Percentiles rank a stretch among this genome's conserved stretches.
These are phyloP conservation scores for Globisporangium nunn DNA, from an alignment of 352 stramenopile species.

Conservation along the genomic window DNA sequence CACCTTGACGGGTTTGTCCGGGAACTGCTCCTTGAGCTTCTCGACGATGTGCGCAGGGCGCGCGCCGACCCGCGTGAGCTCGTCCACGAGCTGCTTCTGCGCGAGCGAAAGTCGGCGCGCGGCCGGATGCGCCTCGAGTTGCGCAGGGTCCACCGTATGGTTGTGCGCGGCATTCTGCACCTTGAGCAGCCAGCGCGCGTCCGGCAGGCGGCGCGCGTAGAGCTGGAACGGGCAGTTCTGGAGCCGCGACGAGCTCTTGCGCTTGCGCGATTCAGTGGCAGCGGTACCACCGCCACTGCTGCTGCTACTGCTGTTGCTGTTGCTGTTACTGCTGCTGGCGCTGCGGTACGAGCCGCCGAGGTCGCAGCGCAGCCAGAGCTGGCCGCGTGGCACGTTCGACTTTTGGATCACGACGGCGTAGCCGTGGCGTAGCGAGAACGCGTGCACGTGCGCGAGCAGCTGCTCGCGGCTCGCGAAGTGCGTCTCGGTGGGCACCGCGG, in stretches of 20 bases:
- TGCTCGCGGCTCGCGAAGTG: conserved; percentile 28
- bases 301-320: background rate
- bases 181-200: conserved; percentile 24
- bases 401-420: conserved; percentile 40
- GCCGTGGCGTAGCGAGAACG: conserved; percentile 28
- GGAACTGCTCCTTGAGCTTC: conserved; percentile 27
- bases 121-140: conserved; percentile 23
- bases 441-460: conserved; percentile 30
- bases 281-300: background rate
- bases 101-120: conserved; percentile 24
- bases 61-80: conserved; percentile 26
- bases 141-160: conserved; percentile 17
- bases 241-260: conserved; percentile 22
- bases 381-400: conserved; percentile 36
- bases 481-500: conserved; percentile 8
- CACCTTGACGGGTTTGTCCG: conserved; percentile 35
- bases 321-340: background rate
- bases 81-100: conserved; percentile 33
- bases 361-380: conserved; percentile 43
- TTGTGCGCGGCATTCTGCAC: conserved; percentile 29
- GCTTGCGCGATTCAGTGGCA: conserved; percentile 15
- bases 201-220: conserved; percentile 24
- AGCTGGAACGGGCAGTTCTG: conserved; percentile 38
- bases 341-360: conserved; percentile 23
- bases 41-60: conserved; percentile 32